A percentile compares a stretch with the other conserved stretches of the same genome.
Conservation (phyloP, 352 stramenopile genomes). For the Pythium pyrilobum region DNA sequence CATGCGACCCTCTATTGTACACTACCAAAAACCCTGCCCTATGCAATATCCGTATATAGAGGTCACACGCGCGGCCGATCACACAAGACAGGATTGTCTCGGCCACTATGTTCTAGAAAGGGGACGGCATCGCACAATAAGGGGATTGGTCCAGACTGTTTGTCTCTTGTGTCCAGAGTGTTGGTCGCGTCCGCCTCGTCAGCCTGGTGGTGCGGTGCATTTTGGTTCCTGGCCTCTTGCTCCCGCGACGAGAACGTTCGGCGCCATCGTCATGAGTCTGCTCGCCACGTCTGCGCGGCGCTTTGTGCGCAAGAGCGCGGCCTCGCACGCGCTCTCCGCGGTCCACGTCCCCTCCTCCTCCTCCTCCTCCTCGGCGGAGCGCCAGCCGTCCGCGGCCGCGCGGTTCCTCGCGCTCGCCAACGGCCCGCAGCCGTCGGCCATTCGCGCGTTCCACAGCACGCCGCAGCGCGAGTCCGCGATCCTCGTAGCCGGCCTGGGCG, state of each 20-base stretch:
- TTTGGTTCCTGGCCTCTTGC: too few species aligned
- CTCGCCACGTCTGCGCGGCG: neutral
- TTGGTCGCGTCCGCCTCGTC: too few species aligned
- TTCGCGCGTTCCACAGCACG: slow-evolving; percentile 61
- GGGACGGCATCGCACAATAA: neutral
- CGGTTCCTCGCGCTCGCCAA: slow-evolving; percentile 4
- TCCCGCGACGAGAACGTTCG: too few species aligned
- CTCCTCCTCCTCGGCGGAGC: neutral
- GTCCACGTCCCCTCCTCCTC: neutral
- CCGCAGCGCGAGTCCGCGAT: slow-evolving; percentile 52
- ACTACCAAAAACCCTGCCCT: neutral
- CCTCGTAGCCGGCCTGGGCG: slow-evolving; percentile 59
- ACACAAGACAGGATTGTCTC: too few species aligned
- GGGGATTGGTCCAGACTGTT: neutral
- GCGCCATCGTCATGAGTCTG: too few species aligned
- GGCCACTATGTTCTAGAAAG: too few species aligned
- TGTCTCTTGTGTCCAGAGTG: neutral
- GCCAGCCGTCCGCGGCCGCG: slow-evolving; percentile 1
- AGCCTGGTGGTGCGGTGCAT: neutral
- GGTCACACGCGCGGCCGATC: too few species aligned
- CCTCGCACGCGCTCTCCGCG: slow-evolving; percentile 1
- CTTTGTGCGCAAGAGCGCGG: neutral
- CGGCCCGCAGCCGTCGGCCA: slow-evolving; percentile 1
- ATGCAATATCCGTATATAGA: too few species aligned
- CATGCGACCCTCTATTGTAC: neutral